Base-by-base conservation (phyloP, 345 rosid genomes). In the Corymbia maculata region DNA sequence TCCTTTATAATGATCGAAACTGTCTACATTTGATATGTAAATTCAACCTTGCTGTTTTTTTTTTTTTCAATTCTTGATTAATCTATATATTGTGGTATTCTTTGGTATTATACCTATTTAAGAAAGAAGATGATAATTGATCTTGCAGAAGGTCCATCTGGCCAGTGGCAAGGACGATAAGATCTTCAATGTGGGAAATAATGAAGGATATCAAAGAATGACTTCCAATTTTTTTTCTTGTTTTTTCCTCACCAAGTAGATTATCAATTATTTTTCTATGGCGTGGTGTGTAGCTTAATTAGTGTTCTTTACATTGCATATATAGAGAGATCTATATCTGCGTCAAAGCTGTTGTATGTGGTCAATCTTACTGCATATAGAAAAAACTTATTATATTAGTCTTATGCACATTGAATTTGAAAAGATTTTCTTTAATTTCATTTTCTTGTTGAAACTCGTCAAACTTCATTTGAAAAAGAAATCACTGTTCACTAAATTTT, bases 131-230 rank as follows among this genome's bases (percentile, higher is more conserved):
- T 59, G 68, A 59, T 59, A 59, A 26, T 59, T 59, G 66, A 26
- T 59, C 66, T 26, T 87, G 87, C 89, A 90, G 94, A 90, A 61
- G 47, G 90, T 92, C 52, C 87, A 88, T 89, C 85, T 92, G 4
- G 85, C 90, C 30, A 89, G 90, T 90, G 93, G 91, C 16, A 52
- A n/a, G 50, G 52, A 91, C 16, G 94, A 92, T 85, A 82, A 6
- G 57, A 86, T 91, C 45, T 90, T 91, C 88, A 79, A 86, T 86
- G 8, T 89, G 87, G 91, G 87, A 28, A 28, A 51, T 64, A 9
- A 88, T 86, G 19, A 36, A 50, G 3, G 55, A 88, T 52, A 14
- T 86, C 51, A 88, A 85, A 86, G 88, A 36, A 88, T 86, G 86
- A 30, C 7, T 75, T 85, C 19, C 21, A 49, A 17, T 4, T 50